phyloP scores from a whole-genome alignment of 805 yeast species.

The Sugiyamaella qingdaonensis region DNA sequence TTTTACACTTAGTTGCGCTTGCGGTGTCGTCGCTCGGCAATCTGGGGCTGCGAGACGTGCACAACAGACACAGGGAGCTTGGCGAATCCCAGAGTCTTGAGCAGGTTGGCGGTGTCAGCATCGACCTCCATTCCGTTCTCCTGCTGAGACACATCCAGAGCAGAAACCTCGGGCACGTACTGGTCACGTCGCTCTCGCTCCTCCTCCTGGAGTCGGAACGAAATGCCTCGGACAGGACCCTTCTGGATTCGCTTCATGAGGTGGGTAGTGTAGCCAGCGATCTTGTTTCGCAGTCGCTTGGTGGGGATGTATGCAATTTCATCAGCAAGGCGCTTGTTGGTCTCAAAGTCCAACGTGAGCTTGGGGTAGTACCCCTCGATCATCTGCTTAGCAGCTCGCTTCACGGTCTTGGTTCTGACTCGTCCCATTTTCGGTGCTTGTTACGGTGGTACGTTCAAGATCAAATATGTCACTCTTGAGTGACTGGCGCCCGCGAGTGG shows the following conservation, averaged over 20 bases:
- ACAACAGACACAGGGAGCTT: constrained; percentile 79
- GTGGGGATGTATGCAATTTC: constrained; percentile 99
- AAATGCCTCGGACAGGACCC: constrained; percentile 99
- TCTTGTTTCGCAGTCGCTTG: constrained; percentile 99
- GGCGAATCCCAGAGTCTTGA: constrained; percentile 76
- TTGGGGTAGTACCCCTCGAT: constrained; percentile 99
- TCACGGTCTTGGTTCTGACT: constrained; percentile 99
- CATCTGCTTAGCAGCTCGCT: constrained; percentile 99
- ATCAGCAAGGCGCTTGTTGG: constrained; percentile 98
- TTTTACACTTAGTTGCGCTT: constrained; percentile 61
- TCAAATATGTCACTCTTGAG: neutral
- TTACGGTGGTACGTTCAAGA: neutral
- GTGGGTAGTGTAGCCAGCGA: constrained; percentile 99
- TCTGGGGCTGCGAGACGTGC: constrained; percentile 75
- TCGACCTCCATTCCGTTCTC: constrained; percentile 96
- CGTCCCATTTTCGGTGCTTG: constrained; percentile 62
- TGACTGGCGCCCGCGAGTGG: neutral
- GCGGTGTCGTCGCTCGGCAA: constrained; percentile 79
- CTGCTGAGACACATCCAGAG: constrained; percentile 95
- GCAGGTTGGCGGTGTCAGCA: constrained; percentile 92
- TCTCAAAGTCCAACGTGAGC: constrained; percentile 98
- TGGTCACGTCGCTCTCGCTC: constrained; percentile 99
- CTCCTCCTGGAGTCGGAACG: constrained; percentile 99
- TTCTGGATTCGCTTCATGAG: constrained; percentile 99
- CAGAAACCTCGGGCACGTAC: constrained; percentile 99